Conservation (phyloP, 495 filamentous ascomycete genomes). For the Xylaria grammica region DNA sequence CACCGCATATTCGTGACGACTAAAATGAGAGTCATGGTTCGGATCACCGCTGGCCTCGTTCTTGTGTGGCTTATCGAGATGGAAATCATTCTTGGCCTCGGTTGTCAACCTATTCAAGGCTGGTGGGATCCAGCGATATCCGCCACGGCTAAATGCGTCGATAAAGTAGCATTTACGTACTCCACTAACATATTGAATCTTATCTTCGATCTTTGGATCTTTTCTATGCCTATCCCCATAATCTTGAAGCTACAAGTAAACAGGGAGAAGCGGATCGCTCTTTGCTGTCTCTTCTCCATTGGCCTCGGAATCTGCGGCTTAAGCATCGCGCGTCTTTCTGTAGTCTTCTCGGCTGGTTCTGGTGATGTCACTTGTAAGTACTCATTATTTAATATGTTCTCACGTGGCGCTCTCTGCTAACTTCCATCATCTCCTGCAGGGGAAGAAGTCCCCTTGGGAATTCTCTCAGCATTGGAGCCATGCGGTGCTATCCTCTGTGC, state of each 20-base stretch:
- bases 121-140: conserved; percentile 37
- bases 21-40: conserved; percentile 24
- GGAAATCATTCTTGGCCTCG: conserved; percentile 33
- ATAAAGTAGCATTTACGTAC: conserved; percentile 41
- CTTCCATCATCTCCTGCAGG: conserved; percentile 27
- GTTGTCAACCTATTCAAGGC: conserved; percentile 41
- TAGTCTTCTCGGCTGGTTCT: conserved; percentile 46
- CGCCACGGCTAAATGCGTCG: conserved; percentile 36
- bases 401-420: background rate
- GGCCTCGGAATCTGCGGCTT: conserved; percentile 49
- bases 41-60: conserved; percentile 25
- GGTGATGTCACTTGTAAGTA: conserved; percentile 47
- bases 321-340: conserved; percentile 44
- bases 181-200: conserved; percentile 47
- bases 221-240: conserved; percentile 43
- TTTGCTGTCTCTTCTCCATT: conserved; percentile 49
- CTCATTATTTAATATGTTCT: background rate
- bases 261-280: conserved; percentile 38
- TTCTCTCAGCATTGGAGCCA: conserved; percentile 49
- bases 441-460: conserved; percentile 46
- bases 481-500: conserved; percentile 52
- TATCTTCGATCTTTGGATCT: conserved; percentile 44
- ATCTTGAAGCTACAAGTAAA: conserved; percentile 41
- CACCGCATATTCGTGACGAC: conserved; percentile 32
- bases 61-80: conserved; percentile 34